phyloP scores from a whole-genome alignment of 768 basidiomycete genomes.

The Tylopilus felleus region DNA sequence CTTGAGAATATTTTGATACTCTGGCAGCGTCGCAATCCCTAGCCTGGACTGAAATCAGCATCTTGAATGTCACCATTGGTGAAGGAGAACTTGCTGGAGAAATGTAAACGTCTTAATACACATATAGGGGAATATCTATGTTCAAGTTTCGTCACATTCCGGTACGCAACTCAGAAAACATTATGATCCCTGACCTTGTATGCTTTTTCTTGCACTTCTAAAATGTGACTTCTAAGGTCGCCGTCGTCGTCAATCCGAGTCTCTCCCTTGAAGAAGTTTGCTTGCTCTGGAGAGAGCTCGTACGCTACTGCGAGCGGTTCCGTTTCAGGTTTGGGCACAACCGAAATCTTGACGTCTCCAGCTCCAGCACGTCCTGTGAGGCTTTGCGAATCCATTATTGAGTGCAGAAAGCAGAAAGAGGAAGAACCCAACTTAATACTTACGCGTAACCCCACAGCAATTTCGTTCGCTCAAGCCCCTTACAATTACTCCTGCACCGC shows the following conservation, averaged over 20 bases:
- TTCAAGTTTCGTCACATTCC: neutral
- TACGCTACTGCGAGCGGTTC: neutral
- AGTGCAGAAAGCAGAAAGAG: no score
- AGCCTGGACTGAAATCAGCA: slow-evolving; percentile 2
- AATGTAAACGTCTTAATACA: slow-evolving; percentile 29
- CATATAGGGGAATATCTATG: slow-evolving; percentile 26
- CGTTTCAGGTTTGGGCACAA: neutral
- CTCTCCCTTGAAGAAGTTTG: slow-evolving; percentile 27
- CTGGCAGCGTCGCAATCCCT: slow-evolving; percentile 9
- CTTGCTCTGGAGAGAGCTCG: slow-evolving; percentile 14
- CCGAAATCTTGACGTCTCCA: slow-evolving; percentile 9
- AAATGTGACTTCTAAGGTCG: slow-evolving; percentile 28
- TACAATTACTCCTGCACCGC: neutral
- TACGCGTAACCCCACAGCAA: neutral
- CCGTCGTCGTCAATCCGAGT: slow-evolving; percentile 29
- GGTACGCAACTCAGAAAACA: neutral
- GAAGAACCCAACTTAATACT: neutral
- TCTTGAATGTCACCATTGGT: neutral
- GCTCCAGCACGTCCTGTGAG: neutral
- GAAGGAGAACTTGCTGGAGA: slow-evolving; percentile 12
- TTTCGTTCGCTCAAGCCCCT: neutral
- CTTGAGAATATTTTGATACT: slow-evolving; percentile 29
- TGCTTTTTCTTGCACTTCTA: slow-evolving; percentile 29
- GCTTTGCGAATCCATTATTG: neutral
- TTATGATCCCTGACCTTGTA: slow-evolving; percentile 22